phyloP scores from a whole-genome alignment of 768 basidiomycete genomes.

The Lactarius indigo region DNA sequence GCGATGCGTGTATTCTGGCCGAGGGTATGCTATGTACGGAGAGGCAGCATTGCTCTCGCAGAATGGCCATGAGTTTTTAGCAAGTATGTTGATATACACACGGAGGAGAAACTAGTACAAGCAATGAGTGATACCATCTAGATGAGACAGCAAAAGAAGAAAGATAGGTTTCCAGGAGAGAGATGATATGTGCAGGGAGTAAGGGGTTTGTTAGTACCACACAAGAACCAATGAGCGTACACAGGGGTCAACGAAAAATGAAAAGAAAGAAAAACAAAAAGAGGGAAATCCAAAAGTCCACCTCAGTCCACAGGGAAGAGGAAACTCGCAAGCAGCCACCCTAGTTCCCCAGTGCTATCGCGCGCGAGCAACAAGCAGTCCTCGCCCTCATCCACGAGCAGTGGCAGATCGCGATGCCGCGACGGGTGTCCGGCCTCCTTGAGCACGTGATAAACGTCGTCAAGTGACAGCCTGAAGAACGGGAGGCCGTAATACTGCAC shows the following conservation, averaged over 20 bases:
- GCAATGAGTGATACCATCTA: not conserved
- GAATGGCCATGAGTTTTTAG: not conserved
- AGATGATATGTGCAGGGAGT: not conserved
- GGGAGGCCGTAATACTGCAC: constrained; percentile 71
- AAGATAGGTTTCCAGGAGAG: not conserved
- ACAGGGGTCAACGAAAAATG: not conserved
- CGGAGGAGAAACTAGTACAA: not conserved
- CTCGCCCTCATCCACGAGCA: constrained; percentile 73
- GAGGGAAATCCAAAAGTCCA: not conserved
- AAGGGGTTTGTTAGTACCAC: not conserved
- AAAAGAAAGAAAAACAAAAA: not conserved
- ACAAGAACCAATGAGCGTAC: constrained; percentile 1
- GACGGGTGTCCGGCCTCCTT: constrained; percentile 79
- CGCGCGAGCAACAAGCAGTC: constrained; percentile 77
- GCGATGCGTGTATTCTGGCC: no score
- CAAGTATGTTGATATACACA: not conserved
- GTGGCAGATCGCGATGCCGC: constrained; percentile 64
- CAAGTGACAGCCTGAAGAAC: constrained; percentile 67
- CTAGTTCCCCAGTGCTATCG: constrained; percentile 51
- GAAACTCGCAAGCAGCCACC: constrained; percentile 84
- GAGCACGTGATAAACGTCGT: constrained; percentile 62
- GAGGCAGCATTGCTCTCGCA: not conserved
- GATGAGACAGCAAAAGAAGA: not conserved
- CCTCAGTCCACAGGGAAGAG: constrained; percentile 56
- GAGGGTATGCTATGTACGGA: not conserved